Conservation (phyloP, 257 asterid genomes). For the Solanum ahanhuiri region DNA sequence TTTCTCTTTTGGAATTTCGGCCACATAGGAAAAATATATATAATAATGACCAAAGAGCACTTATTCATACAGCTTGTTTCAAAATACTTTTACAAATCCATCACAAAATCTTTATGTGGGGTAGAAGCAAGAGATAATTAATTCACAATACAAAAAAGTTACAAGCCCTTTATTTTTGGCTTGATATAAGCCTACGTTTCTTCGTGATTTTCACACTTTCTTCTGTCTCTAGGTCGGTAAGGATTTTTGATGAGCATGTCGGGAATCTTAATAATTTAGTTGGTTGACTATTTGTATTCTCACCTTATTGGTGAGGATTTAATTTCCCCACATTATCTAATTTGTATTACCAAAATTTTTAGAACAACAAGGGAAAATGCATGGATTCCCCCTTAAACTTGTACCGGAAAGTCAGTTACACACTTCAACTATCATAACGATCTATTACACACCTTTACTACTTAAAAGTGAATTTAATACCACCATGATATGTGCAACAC, state of each 20-base stretch:
- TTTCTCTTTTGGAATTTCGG: not conserved
- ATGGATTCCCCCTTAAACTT: too few species aligned
- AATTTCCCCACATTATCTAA: too few species aligned
- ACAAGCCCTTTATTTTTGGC: not conserved
- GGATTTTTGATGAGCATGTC: not conserved
- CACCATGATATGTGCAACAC: too few species aligned
- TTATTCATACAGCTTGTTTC: not conserved
- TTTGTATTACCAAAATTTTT: not conserved
- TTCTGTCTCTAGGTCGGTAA: not conserved
- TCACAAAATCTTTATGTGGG: not conserved
- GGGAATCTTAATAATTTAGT: too few species aligned
- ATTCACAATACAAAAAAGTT: not conserved
- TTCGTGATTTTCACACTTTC: not conserved
- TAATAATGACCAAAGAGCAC: not conserved
- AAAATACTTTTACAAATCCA: not conserved
- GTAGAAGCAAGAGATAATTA: not conserved
- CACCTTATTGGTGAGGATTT: too few species aligned
- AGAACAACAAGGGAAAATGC: too few species aligned
- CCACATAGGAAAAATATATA: not conserved
- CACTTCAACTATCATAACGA: too few species aligned
- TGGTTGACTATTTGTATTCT: too few species aligned
- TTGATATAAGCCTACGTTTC: not conserved
- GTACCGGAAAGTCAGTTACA: too few species aligned
- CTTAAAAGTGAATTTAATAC: too few species aligned
- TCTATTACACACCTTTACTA: too few species aligned